Base-by-base conservation (phyloP, 768 basidiomycete species). In the Lactarius akahatsu region DNA sequence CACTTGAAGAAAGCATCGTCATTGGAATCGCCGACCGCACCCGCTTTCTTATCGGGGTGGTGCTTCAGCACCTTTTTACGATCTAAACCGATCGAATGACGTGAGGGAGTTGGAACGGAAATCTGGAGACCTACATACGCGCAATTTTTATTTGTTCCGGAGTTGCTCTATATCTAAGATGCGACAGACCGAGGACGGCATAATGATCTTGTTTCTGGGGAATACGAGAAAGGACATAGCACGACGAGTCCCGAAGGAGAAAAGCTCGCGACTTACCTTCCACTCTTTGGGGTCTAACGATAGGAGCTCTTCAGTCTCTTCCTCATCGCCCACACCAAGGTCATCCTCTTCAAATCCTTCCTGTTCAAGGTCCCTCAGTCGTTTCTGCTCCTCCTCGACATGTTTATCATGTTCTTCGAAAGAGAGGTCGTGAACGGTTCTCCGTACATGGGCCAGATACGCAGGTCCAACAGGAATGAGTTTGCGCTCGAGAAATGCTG, bases 1-100 rank as follows among this genome's bases (percentile, higher is more conserved):
- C 97, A 99, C 79, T 99, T 99, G 91, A 99, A 99, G 83, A 99
- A 98, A 0, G 88, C 89, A 73, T 99, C 96, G 77, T 98, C 96
- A 80, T 98, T 96, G 61, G 92, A 88, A 71, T 90, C 89, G 72
- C 87, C 85, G 56, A 85, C 84, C 50, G 83, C 78, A 58, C 84
- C 86, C 40, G 89, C 85, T 76, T 97, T 96, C 79, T 97, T 96
- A 79, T 97, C 95, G 0, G 95, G 95, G 75, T 97, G 95, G 78
- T 97, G 95, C 74, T 92, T 94, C 61, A 97, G 86, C n/a, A 96
- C 94, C 79, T 97, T 97, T 83, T 94, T 92, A 73, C 94, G 92
- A 82, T 99, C 94, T 97, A 28, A 41, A 38, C 28, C 32, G 56
- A 34, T 56, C 50, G 52, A 52, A 36, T 41, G 61, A 65, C 52